Evolutionary conservation across 2,329 filamentous ascomycete species (phyloP).

Genomic region (Ilyonectria destructans): DNA sequence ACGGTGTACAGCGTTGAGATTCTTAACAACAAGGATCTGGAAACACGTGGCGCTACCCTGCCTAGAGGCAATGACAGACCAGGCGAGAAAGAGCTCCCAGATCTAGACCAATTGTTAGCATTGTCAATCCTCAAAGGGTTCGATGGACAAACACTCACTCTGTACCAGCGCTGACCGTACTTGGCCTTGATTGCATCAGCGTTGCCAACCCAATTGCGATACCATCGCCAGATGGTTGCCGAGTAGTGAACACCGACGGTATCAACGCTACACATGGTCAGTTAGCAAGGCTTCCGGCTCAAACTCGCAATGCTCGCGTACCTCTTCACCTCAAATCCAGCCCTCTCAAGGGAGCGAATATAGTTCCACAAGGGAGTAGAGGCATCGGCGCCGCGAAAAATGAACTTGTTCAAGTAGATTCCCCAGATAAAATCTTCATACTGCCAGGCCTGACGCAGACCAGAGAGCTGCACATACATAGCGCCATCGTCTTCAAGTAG

Average conservation of each 20-base stretch:
- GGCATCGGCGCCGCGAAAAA: constrained; percentile 95
- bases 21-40: constrained; percentile 91
- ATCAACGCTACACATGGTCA: constrained; percentile 70
- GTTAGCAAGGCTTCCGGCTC: background rate
- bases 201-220: constrained; percentile 96
- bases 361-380: constrained; percentile 91
- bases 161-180: constrained; percentile 93
- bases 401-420: constrained; percentile 98
- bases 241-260: constrained; percentile 96
- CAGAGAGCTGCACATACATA: constrained; percentile 94
- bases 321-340: constrained; percentile 80
- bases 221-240: constrained; percentile 96
- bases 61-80: constrained; percentile 86
- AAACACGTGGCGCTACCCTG: constrained; percentile 90
- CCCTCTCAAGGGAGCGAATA: constrained; percentile 82
- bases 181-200: constrained; percentile 90
- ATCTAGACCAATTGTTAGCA: constrained; percentile 68
- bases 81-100: constrained; percentile 93
- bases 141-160: constrained; percentile 69
- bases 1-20: constrained; percentile 89
- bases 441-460: constrained; percentile 92
- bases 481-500: constrained; percentile 96
- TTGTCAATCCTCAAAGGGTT: constrained; percentile 9
- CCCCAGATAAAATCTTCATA: constrained; percentile 98
- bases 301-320: constrained; percentile 23